phyloP scores from a whole-genome alignment of 306 rosid genomes.

The Quercus gilva region DNA sequence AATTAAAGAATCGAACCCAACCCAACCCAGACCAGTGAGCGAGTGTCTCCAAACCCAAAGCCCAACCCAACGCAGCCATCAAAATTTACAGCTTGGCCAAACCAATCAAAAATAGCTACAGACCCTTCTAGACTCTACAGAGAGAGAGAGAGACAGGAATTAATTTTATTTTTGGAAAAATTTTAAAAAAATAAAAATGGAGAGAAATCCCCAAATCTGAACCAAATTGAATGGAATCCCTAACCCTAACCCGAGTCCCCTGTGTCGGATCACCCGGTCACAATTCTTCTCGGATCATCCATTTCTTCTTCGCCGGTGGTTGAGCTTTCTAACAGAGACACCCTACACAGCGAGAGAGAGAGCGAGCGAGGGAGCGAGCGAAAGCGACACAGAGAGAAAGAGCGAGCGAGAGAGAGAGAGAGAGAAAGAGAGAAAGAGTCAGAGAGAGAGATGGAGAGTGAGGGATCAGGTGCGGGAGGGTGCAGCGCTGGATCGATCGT shows the following conservation, averaged over 20 bases:
- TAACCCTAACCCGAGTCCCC: conserved; percentile 37
- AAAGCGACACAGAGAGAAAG: conserved; percentile 13
- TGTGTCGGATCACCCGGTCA: conserved; percentile 29
- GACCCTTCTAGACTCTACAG: no score
- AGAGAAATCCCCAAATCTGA: conserved; percentile 33
- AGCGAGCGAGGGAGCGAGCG: conserved; percentile 4
- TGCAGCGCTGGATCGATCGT: conserved; percentile 61
- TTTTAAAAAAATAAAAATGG: conserved; percentile 14
- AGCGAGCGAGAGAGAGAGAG: background rate
- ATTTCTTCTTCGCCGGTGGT: conserved; percentile 44
- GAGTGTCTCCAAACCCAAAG: no score
- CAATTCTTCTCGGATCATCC: conserved; percentile 19
- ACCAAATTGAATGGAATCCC: conserved; percentile 47
- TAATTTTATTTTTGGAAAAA: background rate
- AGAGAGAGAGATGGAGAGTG: conserved; percentile 35
- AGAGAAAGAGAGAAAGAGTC: background rate
- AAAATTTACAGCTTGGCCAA: no score
- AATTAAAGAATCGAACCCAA: no score
- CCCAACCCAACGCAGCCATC: no score
- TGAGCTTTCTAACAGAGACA: conserved; percentile 11
- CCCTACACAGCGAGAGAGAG: background rate
- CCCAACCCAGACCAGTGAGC: no score
- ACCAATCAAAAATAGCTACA: no score
- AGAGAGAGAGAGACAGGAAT: background rate
- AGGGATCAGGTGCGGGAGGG: conserved; percentile 42